phyloP scores from a whole-genome alignment of 129 eudicot genomes.

The Smallanthus sonchifolius region DNA sequence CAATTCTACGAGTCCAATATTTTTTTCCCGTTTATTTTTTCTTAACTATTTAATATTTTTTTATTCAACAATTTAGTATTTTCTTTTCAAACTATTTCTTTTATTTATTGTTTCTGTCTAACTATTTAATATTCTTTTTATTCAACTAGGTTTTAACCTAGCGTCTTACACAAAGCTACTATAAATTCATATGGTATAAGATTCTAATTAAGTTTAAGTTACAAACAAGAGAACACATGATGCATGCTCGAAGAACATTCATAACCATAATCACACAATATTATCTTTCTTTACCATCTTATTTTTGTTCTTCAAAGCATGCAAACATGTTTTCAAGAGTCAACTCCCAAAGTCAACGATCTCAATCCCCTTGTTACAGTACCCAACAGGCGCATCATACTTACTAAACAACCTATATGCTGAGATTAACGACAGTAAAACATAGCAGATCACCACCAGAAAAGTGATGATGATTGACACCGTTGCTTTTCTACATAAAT shows the following conservation, averaged over 20 bases:
- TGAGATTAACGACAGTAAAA: slow-evolving; percentile 62
- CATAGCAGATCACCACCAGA: slow-evolving; percentile 59
- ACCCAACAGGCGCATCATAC: slow-evolving; percentile 68
- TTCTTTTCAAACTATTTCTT: no score
- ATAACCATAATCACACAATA: neutral
- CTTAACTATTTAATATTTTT: no score
- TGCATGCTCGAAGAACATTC: neutral
- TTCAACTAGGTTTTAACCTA: no score
- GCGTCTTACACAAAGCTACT: no score
- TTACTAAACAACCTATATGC: slow-evolving; percentile 85
- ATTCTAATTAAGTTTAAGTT: no score
- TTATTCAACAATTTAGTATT: no score
- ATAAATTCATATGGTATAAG: no score
- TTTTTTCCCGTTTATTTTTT: no score
- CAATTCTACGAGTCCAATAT: no score
- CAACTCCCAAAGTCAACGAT: slow-evolving; percentile 38
- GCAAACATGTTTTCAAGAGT: neutral
- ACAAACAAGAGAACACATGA: slow-evolving; percentile 3
- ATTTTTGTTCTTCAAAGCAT: slow-evolving; percentile 2
- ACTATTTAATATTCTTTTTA: no score
- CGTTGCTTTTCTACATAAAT: slow-evolving; percentile 69
- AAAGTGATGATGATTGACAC: slow-evolving; percentile 63
- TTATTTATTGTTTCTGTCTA: no score
- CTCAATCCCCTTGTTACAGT: slow-evolving; percentile 49
- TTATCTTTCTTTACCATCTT: neutral